Conservation (phyloP, 257 asterid genomes). For the Nicotiana undulata region DNA sequence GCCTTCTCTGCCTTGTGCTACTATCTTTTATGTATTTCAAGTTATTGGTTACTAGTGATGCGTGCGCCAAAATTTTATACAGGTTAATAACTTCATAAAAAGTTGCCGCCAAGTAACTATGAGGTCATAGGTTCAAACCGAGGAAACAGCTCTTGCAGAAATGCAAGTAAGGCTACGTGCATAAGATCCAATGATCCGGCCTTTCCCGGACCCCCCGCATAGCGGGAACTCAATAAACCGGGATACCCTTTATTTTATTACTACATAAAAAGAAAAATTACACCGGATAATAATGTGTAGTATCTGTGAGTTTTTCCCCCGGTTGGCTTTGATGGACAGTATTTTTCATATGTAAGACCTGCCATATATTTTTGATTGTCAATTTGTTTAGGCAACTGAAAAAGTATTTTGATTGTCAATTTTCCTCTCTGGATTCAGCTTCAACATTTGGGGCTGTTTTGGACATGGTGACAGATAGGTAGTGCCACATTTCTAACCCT, state of each 20-base stretch:
- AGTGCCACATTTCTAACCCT: constrained; percentile 5
- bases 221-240: no score
- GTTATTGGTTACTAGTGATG: background rate
- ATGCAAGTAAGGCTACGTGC: no score
- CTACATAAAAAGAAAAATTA: background rate
- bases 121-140: no score
- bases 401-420: background rate
- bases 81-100: background rate
- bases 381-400: background rate
- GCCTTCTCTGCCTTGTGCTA: no score
- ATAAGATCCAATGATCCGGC: no score
- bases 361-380: background rate
- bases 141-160: no score
- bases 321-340: background rate
- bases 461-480: constrained; percentile 93
- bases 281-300: background rate
- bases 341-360: background rate
- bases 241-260: no score
- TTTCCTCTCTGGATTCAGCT: constrained; percentile 43
- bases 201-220: no score
- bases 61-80: background rate
- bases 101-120: no score
- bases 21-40: background rate
- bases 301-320: background rate
- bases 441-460: constrained; percentile 96